Evolutionary conservation across 805 yeast species (phyloP).

Genomic region (Lipomyces anomalus): DNA sequence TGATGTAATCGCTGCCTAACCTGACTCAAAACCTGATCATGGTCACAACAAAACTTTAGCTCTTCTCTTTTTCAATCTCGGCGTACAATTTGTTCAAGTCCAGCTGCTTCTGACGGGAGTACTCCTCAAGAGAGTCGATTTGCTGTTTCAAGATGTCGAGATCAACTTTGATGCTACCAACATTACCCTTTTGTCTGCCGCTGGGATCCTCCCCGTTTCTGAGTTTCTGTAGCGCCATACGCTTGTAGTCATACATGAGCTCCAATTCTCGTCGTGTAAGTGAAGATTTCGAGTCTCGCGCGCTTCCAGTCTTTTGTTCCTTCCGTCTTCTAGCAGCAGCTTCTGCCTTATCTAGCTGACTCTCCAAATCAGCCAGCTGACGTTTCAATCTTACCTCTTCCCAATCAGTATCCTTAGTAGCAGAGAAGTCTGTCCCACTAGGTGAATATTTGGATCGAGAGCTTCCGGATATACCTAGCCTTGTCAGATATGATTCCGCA

Average conservation of each 20-base stretch:
- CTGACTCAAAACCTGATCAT: no score
- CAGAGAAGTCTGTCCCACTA: slow-evolving; percentile 64
- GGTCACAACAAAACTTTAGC: no score
- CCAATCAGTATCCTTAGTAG: slow-evolving; percentile 77
- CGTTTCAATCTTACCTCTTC: slow-evolving; percentile 79
- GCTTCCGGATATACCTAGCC: slow-evolving; percentile 29
- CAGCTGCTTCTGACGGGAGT: slow-evolving; percentile 51
- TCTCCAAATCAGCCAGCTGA: slow-evolving; percentile 69
- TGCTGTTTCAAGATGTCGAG: slow-evolving; percentile 72
- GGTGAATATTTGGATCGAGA: slow-evolving; percentile 38
- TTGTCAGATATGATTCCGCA: slow-evolving; percentile 30
- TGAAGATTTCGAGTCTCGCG: slow-evolving; percentile 29
- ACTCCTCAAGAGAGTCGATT: slow-evolving; percentile 64
- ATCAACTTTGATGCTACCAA: slow-evolving; percentile 41
- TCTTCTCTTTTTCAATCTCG: slow-evolving; percentile 27
- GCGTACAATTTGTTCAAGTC: slow-evolving; percentile 49
- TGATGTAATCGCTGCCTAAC: no score
- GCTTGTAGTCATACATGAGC: slow-evolving; percentile 74
- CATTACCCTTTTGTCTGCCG: slow-evolving; percentile 11
- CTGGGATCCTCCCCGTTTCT: slow-evolving; percentile 29
- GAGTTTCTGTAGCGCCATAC: slow-evolving; percentile 46
- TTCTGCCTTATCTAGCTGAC: slow-evolving; percentile 54
- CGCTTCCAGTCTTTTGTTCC: slow-evolving; percentile 26
- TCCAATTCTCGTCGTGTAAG: slow-evolving; percentile 62
- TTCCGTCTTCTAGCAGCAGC: slow-evolving; percentile 40